Evolutionary conservation across 2,329 filamentous ascomycete genomes (phyloP).

Genomic region (Chrysosporium queenslandicum): DNA sequence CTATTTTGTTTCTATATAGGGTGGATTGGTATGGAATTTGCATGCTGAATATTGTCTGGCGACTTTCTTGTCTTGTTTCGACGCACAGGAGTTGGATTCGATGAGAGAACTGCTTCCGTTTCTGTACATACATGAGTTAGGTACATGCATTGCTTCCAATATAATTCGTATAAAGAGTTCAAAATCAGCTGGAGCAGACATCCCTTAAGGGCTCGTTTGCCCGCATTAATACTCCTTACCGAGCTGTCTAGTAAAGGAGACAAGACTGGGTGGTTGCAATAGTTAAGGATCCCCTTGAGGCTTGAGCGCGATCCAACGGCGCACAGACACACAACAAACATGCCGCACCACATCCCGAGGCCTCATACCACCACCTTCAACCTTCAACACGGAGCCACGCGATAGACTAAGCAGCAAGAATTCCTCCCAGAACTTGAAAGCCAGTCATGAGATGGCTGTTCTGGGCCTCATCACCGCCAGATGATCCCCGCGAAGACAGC

Average conservation of each 20-base stretch:
- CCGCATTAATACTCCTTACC: too few relatives aligned
- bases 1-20: neutral
- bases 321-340: neutral
- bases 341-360: neutral
- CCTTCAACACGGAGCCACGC: neutral
- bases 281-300: too few relatives aligned
- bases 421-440: slow-evolving; percentile 20
- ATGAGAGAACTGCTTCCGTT: neutral
- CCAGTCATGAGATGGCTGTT: slow-evolving; percentile 42
- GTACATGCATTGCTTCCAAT: neutral
- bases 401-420: neutral
- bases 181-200: neutral
- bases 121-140: neutral
- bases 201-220: neutral
- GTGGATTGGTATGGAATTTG: neutral
- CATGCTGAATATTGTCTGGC: neutral
- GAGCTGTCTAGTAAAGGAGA: too few relatives aligned
- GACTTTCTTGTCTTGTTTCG: neutral
- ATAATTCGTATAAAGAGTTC: neutral
- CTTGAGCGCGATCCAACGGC: neutral
- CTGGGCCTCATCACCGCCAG: slow-evolving; percentile 34
- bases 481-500: slow-evolving; percentile 16
- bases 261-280: too few relatives aligned
- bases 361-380: neutral
- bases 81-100: slow-evolving; percentile 4